A percentile compares a stretch with the other conserved stretches of the same genome.
phyloP scores from a whole-genome alignment of 2,329 filamentous ascomycete species.

The Fusarium haematococcum region DNA sequence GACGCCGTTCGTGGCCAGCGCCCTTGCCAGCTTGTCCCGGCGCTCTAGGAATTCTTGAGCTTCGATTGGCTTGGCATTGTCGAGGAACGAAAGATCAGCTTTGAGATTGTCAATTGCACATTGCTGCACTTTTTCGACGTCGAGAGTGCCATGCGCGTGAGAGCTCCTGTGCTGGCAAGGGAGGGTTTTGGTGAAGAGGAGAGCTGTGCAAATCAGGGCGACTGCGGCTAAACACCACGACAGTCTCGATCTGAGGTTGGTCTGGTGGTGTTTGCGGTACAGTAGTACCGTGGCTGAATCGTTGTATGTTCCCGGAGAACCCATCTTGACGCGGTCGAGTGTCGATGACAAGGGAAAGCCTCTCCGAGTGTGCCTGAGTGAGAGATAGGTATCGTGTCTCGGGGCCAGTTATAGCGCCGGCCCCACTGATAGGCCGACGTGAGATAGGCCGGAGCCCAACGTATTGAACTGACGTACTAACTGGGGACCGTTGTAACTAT shows the following conservation, averaged over 20 bases:
- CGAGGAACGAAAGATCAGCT: slow-evolving; percentile 63
- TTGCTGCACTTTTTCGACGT: slow-evolving; percentile 40
- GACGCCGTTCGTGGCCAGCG: slow-evolving; percentile 61
- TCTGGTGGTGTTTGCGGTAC: not conserved
- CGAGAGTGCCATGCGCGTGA: not conserved
- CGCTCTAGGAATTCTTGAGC: slow-evolving; percentile 65
- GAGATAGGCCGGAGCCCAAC: not conserved
- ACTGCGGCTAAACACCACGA: not conserved
- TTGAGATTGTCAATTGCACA: slow-evolving; percentile 67
- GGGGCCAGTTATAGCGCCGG: not conserved
- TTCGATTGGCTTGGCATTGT: slow-evolving; percentile 59
- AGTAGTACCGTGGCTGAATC: not conserved
- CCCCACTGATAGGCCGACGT: not conserved
- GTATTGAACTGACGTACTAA: slow-evolving; percentile 1
- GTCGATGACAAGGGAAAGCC: not conserved
- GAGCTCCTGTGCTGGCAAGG: slow-evolving; percentile 5
- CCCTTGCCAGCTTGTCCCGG: slow-evolving; percentile 66
- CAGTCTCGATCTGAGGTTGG: not conserved
- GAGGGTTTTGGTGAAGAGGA: slow-evolving; percentile 8
- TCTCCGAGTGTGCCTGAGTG: not conserved
- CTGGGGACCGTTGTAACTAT: not conserved
- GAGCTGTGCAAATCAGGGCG: slow-evolving; percentile 5
- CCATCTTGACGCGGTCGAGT: not conserved
- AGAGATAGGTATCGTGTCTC: not conserved
- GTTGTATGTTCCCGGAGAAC: not conserved